Evolutionary conservation across 805 yeast species (phyloP).

Genomic region (Pichia thaimueangensis): DNA sequence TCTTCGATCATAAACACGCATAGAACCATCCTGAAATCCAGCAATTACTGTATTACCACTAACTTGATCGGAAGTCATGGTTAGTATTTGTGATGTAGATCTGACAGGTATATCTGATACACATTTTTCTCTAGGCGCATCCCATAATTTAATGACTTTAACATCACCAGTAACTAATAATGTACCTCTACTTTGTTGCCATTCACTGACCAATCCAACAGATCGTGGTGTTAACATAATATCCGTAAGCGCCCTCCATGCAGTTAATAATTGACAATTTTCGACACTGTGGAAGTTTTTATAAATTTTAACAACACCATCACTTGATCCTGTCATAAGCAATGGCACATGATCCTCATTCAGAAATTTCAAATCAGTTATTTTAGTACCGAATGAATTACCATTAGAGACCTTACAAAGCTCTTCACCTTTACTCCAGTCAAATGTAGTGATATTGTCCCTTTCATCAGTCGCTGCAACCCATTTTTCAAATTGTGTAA

Average conservation of each 20-base stretch:
- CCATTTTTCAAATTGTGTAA: slow-evolving; percentile 87
- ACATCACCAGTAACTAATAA: slow-evolving; percentile 92
- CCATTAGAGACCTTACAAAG: slow-evolving; percentile 72
- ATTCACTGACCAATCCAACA: slow-evolving; percentile 80
- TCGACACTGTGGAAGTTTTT: slow-evolving; percentile 59
- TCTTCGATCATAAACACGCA: slow-evolving; percentile 88
- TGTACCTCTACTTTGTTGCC: slow-evolving; percentile 96
- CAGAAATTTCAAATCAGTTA: slow-evolving; percentile 77
- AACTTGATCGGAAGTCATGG: slow-evolving; percentile 90
- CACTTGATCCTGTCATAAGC: slow-evolving; percentile 82
- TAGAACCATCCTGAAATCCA: slow-evolving; percentile 86
- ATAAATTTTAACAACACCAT: slow-evolving; percentile 87
- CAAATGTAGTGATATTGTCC: slow-evolving; percentile 80
- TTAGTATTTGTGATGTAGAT: slow-evolving; percentile 80
- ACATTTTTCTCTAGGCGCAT: slow-evolving; percentile 89
- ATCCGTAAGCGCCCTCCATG: slow-evolving; percentile 93
- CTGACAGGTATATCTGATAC: slow-evolving; percentile 85
- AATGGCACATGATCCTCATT: slow-evolving; percentile 92
- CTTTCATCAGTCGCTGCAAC: slow-evolving; percentile 76
- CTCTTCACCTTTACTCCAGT: slow-evolving; percentile 62
- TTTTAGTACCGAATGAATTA: slow-evolving; percentile 80
- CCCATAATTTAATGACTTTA: slow-evolving; percentile 88
- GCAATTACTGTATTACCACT: slow-evolving; percentile 87
- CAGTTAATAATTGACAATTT: slow-evolving; percentile 58
- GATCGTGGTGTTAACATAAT: slow-evolving; percentile 73